Evolutionary conservation across 768 basidiomycete species (phyloP), one percentile per base, ranked within the genome.

Genomic region (Lentinula aciculospora): DNA sequence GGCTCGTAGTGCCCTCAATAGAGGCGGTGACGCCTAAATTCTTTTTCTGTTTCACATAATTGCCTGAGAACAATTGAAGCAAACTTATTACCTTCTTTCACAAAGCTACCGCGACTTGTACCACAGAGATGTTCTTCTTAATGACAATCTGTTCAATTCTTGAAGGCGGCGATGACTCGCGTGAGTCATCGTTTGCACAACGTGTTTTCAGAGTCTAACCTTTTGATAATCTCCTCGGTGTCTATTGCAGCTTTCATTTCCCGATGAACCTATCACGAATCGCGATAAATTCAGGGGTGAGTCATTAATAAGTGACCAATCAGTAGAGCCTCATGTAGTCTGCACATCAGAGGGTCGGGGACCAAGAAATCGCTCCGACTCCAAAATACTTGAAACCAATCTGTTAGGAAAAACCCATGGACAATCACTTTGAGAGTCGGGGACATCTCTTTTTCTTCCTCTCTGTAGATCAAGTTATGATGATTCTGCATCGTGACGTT

Each of bases 401-500:
- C n/a, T n/a, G n/a, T n/a, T n/a, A n/a, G n/a, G n/a, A n/a, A n/a
- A n/a, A n/a, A n/a, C n/a, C n/a, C n/a, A n/a, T n/a, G n/a, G n/a
- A n/a, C n/a, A n/a, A n/a, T n/a, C n/a, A n/a, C n/a, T n/a, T 71
- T 71, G 28, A 72, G 62, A 7, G 66, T 66, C 0, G 84, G 83
- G 62, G 82, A 77, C 79, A 81, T 80, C 63, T 81, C 80, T 27
- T 75, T 74, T 63, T 82, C 84, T 65, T 86, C n/a, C n/a, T n/a
- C 84, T 42, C 83, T 77, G 63, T 85, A 85, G 36, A 81, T 45
- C 4, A 82, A 72, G 58, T 66, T 77, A 64, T 85, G 78, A 60
- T 81, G 77, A 67, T 85, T 83, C 66, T 85, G 84, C 84, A 85
- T 85, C 9, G 80, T 4, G 77, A 78, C 6, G 78, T 80, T 29